Evolutionary conservation across 83 land plant genomes (phyloP).

Genomic region (Thuja plicata): DNA sequence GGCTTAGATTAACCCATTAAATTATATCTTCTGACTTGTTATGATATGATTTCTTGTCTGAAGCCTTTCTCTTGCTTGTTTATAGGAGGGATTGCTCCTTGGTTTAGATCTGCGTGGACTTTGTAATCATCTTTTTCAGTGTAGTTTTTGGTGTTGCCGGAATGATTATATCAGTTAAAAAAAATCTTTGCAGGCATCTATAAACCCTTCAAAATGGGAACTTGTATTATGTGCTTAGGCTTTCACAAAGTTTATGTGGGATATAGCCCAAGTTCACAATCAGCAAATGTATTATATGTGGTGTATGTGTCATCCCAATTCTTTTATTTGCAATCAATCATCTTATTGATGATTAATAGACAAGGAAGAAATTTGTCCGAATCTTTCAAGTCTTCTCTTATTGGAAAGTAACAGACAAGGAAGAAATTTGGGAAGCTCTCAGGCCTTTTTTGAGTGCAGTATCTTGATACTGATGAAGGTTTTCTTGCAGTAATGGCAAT

Average conservation of each 20-base stretch:
- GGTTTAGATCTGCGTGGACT: not conserved
- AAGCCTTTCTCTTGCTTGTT: conserved; percentile 49
- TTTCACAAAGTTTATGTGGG: not conserved
- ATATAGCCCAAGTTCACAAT: not conserved
- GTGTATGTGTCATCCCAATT: no score
- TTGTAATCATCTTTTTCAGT: not conserved
- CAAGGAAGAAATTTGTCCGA: not conserved
- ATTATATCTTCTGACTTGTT: not conserved
- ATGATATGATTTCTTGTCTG: conserved; percentile 38
- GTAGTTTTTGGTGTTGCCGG: conserved; percentile 41
- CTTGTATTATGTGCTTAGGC: not conserved
- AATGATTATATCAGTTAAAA: conserved; percentile 39
- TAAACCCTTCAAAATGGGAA: not conserved
- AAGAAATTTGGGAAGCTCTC: no score
- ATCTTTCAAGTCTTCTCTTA: not conserved
- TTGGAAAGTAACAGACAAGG: no score
- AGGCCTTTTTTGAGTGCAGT: no score
- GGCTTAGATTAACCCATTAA: not conserved
- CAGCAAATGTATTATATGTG: not conserved
- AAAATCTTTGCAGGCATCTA: conserved; percentile 21
- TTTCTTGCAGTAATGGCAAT: no score
- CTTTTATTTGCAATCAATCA: no score
- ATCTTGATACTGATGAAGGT: no score
- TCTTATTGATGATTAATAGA: not conserved
- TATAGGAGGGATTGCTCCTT: conserved; percentile 25